Evolutionary conservation across 306 rosid genomes (phyloP), one percentile per base, ranked within the genome.

Genomic region (Cucumis sativus): DNA sequence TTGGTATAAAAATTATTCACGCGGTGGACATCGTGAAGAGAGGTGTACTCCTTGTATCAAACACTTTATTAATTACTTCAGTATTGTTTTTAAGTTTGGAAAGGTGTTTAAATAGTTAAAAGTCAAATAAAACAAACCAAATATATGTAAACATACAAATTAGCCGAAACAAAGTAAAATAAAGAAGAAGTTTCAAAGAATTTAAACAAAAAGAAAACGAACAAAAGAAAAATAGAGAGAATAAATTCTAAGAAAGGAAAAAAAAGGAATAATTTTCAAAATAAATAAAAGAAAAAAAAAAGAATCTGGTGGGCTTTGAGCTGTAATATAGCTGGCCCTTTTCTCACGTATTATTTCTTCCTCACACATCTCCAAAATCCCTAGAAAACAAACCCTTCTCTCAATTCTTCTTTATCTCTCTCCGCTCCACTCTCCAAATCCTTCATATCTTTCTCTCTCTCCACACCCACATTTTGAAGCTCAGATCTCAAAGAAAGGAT

Each of bases 251-350:
- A 47, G 41, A 45, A 72, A 51, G 60, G 57, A 25, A 28, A 71
- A 71, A 33, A 33, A 33, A 28, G 9, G 52, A 70, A 70, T 47
- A 70, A 21, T 45, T 45, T 13, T 10, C 40, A 49, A 23, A 75
- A 62, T 23, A 64, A 61, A n/a, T 55, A 43, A 21, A 69, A 17
- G 7, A 79, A 30, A 59, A 28, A 57, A 23, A 40, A 80, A 51
- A 58, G 75, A 64, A 62, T 59, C 83, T 87, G 93, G 93, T 88
- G 96, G 92, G 92, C 80, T 87, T 89, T 85, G 93, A 93, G 97
- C 97, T 93, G 93, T 89, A 88, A 89, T 82, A 56, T 93, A 91
- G 98, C 98, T 93, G 98, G 72, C 79, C 88, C 91, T 68, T 78
- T 81, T 79, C n/a, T 59, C 63, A 61, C 76, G 75, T 75, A 62